Evolutionary conservation across 2,329 filamentous ascomycete genomes (phyloP).

Genomic region (Fusarium sp.): DNA sequence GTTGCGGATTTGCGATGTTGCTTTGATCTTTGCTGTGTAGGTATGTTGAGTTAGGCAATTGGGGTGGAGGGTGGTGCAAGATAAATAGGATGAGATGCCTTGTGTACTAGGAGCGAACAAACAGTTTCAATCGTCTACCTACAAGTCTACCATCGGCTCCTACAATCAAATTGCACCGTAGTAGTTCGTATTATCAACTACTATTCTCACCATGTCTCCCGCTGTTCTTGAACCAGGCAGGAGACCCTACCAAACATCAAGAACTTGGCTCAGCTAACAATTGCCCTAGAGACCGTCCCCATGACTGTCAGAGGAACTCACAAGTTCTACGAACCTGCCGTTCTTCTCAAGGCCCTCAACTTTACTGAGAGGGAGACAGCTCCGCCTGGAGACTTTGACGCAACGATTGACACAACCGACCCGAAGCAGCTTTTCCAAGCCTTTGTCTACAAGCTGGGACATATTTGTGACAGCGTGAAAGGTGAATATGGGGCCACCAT

Average conservation of each 20-base stretch:
- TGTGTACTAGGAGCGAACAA: background rate
- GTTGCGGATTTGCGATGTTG: background rate
- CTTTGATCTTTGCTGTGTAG: background rate
- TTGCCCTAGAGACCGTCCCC: background rate
- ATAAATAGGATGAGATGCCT: background rate
- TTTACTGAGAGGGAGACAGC: background rate
- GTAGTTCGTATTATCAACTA: background rate
- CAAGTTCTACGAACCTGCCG: conserved; percentile 25
- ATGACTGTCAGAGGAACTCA: background rate
- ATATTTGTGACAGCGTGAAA: conserved; percentile 22
- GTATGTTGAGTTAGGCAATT: background rate
- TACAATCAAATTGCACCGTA: background rate
- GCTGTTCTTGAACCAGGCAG: background rate
- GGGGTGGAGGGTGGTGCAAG: background rate
- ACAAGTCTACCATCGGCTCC: too few relatives aligned
- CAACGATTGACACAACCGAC: conserved; percentile 6
- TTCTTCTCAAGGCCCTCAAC: conserved; percentile 18
- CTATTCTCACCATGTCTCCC: background rate
- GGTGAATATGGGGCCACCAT: conserved; percentile 12
- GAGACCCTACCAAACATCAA: background rate
- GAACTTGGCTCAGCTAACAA: background rate
- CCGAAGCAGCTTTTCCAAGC: conserved; percentile 16
- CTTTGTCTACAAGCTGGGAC: conserved; percentile 31
- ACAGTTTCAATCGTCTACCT: background rate
- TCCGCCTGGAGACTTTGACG: background rate